A percentile compares a stretch with the other conserved stretches of the same genome.
Conservation (phyloP, 192 early-diverging fungal genomes). For the Dimargaris verticillata region DNA sequence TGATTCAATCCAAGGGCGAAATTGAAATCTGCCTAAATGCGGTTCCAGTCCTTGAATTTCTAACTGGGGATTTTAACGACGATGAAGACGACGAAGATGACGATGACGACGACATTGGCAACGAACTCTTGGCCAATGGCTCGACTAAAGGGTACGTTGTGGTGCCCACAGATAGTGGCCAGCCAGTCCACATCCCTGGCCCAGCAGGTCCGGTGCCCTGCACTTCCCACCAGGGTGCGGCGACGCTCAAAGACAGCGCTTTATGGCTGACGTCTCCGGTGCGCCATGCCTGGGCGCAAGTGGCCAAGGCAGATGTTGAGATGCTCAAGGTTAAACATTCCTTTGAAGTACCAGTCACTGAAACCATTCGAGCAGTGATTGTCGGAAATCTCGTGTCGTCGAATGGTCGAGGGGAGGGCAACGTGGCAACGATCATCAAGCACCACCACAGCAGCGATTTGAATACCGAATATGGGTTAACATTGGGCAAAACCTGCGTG, state of each 20-base stretch:
- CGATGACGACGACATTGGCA: too few relatives aligned
- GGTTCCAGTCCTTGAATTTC: background rate
- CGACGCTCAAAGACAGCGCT: background rate
- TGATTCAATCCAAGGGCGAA: conserved; percentile 40
- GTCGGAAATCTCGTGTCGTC: background rate
- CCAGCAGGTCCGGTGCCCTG: background rate
- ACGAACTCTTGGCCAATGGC: too few relatives aligned
- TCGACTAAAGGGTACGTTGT: too few relatives aligned
- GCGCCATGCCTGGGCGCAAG: background rate
- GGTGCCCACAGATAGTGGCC: too few relatives aligned
- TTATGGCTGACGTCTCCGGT: background rate
- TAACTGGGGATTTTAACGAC: background rate
- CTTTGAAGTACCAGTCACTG: conserved; percentile 1
- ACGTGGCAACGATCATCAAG: background rate
- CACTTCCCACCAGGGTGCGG: background rate
- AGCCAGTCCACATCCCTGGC: too few relatives aligned
- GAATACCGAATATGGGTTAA: background rate
- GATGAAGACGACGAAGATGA: too few relatives aligned
- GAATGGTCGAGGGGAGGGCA: background rate
- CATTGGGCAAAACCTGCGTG: background rate
- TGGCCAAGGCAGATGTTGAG: background rate
- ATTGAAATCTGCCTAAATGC: conserved; percentile 11
- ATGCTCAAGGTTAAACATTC: background rate
- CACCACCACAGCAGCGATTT: conserved; percentile 9
- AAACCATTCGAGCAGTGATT: background rate